Percentiles rank a stretch among this genome's conserved stretches.
phyloP scores from a whole-genome alignment of 768 basidiomycete genomes.

The Myochromella boudieri region DNA sequence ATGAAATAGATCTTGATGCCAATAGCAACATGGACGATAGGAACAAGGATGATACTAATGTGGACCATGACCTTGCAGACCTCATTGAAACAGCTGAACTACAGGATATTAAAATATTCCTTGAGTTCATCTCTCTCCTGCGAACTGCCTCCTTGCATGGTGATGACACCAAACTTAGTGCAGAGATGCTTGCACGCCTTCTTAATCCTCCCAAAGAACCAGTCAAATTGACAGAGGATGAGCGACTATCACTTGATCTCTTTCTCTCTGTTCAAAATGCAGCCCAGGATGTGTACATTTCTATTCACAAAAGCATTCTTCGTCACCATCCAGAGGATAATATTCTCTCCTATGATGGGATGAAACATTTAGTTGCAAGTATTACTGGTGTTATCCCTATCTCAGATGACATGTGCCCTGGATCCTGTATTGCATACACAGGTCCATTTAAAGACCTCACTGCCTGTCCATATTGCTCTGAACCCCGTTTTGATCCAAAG shows the following conservation, averaged over 20 bases:
- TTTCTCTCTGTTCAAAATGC: neutral
- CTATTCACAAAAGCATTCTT: neutral
- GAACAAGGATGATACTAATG: no score
- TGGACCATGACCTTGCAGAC: no score
- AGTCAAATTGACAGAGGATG: neutral
- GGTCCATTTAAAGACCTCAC: conserved; percentile 29
- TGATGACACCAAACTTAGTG: neutral
- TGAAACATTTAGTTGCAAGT: conserved; percentile 9
- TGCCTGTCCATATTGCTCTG: conserved; percentile 25
- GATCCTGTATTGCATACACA: conserved; percentile 37
- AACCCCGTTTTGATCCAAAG: neutral
- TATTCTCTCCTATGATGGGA: conserved; percentile 1
- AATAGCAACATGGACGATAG: no score
- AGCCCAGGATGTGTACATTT: neutral
- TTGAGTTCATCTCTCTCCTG: neutral
- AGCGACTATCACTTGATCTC: neutral
- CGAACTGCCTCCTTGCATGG: neutral
- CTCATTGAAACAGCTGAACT: no score
- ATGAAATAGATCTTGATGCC: no score
- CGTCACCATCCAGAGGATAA: neutral
- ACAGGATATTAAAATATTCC: neutral
- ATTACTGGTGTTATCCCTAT: conserved; percentile 31
- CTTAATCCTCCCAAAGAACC: neutral
- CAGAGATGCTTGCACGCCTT: neutral
- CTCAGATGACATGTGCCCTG: conserved; percentile 35